Conservation (phyloP, 176 grass and related monocot species). For the Carex myosuroides region DNA sequence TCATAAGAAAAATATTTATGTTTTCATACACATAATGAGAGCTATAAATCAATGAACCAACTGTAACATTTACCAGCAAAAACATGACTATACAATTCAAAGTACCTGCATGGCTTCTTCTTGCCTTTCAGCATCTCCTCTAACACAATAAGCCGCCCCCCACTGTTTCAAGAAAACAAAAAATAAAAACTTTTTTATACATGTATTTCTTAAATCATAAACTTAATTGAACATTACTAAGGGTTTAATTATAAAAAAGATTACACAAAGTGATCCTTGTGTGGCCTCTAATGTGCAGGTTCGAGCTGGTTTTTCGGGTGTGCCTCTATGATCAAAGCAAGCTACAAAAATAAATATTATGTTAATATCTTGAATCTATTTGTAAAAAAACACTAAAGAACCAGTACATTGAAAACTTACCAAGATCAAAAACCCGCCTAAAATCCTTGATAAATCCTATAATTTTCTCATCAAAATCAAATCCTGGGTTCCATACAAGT, state of each 20-base stretch:
- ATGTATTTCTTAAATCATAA: background rate
- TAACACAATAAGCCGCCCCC: constrained; percentile 88
- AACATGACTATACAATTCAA: background rate
- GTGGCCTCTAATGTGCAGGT: constrained; percentile 87
- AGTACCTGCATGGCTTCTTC: constrained; percentile 67
- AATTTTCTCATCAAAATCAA: constrained; percentile 82
- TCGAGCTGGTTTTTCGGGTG: constrained; percentile 64
- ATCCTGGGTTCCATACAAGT: constrained; percentile 92
- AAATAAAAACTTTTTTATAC: constrained; percentile 1
- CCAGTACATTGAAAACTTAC: constrained; percentile 26
- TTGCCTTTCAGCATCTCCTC: constrained; percentile 60
- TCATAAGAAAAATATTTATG: background rate
- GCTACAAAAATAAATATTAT: constrained; percentile 28
- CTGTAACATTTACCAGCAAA: background rate
- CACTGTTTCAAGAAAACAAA: constrained; percentile 46
- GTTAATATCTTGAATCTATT: background rate
- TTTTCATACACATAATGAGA: background rate
- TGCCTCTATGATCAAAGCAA: constrained; percentile 97
- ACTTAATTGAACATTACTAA: background rate
- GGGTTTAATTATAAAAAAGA: background rate
- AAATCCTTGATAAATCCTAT: constrained; percentile 75
- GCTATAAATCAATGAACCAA: background rate
- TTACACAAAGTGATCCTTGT: constrained; percentile 66
- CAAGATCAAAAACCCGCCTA: constrained; percentile 80
- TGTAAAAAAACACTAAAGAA: background rate